Percentiles rank a stretch among this genome's conserved stretches.
phyloP scores from a whole-genome alignment of 163 green algal genomes.

The Chloromonas sp. region DNA sequence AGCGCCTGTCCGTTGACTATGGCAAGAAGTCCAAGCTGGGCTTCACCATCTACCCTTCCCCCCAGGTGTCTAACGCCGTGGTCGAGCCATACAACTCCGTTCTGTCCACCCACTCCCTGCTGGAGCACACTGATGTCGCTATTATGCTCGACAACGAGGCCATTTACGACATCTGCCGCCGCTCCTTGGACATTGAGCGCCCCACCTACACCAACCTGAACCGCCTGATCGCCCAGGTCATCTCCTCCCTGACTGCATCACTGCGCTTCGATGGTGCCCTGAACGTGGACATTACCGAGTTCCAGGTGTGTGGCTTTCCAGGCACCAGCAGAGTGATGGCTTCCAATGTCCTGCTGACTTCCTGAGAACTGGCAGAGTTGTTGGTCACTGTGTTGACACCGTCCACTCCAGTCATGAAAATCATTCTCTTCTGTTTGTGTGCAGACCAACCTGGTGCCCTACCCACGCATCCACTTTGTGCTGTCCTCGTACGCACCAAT shows the following conservation, averaged over 20 bases:
- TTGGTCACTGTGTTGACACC: no score
- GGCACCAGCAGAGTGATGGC: no score
- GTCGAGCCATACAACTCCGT: slow-evolving; percentile 99
- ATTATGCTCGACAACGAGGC: slow-evolving; percentile 99
- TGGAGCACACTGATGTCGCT: slow-evolving; percentile 99
- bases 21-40: slow-evolving; percentile 99
- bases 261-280: slow-evolving; percentile 96
- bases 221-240: slow-evolving; percentile 89
- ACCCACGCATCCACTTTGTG: slow-evolving; percentile 99
- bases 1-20: slow-evolving; percentile 83
- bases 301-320: no score
- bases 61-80: slow-evolving; percentile 34
- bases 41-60: slow-evolving; percentile 96
- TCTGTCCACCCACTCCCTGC: slow-evolving; percentile 96
- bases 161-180: slow-evolving; percentile 96
- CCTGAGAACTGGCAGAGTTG: no score
- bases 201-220: slow-evolving; percentile 99
- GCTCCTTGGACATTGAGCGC: slow-evolving; percentile 97
- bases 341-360: slow-evolving; percentile 33
- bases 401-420: no score
- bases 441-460: slow-evolving; percentile 99
- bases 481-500: slow-evolving; percentile 96
- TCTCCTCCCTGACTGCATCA: slow-evolving; percentile 95
- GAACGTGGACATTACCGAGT: slow-evolving; percentile 84
- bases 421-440: slow-evolving; percentile 64